Evolutionary conservation across 352 stramenopile genomes (phyloP), one percentile per base, ranked within the genome.

Genomic region (Phytophthora niederhauseri): DNA sequence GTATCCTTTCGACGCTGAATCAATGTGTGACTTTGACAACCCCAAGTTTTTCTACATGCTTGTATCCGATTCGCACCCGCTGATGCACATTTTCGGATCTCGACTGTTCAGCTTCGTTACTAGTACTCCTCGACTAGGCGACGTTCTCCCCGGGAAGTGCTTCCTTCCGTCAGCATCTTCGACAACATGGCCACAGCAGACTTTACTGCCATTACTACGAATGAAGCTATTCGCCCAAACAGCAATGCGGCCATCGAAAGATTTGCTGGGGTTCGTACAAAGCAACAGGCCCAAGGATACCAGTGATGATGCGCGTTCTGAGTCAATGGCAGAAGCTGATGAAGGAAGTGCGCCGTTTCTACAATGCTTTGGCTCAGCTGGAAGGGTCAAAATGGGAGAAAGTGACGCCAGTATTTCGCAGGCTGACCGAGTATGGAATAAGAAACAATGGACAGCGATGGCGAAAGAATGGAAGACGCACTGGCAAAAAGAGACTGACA

Each of bases 41-140:
- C 84, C 84, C 2, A 84, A 84, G 24, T 61, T 81, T 43, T 94
- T 94, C 49, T 94, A 92, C 60, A 74, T 86, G 74, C 75, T 94
- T 5, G 76, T 94, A 7, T 94, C 85, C 6, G 85, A 94, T 54
- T 91, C 84, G 5, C 85, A 91, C 61, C 84, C 84, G 2, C 52
- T 92, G 56, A 92, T 94, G 80, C 81, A 91, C 64, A 67, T 91
- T 45, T 92, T 94, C 53, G 84, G 85, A 3, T 81, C 81, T 45
- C 75, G 85, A 2, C 61, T 94, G 43, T 94, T 94, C 50, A 92
- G 85, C 62, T 86, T 94, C 60, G 75, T 77, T 36, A 90, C 82
- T 30, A 85, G 77, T 6, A 87, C 80, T 1, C 82, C 84, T 17
- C 50, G 66, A 38, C 70, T 92, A 5, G 57, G 70, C 2, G 67